A percentile compares a stretch with the other conserved stretches of the same genome.
Conservation (phyloP, 805 yeast species). For the Pichia sporocuriosa region DNA sequence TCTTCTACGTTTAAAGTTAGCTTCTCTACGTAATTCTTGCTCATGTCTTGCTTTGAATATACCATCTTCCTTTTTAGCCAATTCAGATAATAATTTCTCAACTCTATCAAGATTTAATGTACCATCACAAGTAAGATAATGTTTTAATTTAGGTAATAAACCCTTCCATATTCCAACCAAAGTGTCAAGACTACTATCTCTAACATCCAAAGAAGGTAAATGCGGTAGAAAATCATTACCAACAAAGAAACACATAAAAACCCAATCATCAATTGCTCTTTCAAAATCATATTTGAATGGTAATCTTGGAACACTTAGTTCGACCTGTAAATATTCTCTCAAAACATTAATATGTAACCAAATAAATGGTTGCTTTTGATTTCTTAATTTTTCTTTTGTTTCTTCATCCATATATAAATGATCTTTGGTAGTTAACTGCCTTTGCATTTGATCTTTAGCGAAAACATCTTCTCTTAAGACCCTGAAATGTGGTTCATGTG, state of each 20-base stretch:
- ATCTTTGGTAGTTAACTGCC: constrained; percentile 39
- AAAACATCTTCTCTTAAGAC: constrained; percentile 95
- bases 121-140: constrained; percentile 89
- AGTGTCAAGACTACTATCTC: constrained; percentile 87
- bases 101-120: constrained; percentile 67
- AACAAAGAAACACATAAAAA: constrained; percentile 95
- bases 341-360: constrained; percentile 89
- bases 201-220: constrained; percentile 86
- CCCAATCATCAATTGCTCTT: constrained; percentile 98
- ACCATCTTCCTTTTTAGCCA: constrained; percentile 69
- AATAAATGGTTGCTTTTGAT: constrained; percentile 72
- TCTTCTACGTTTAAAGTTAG: constrained; percentile 54
- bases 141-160: constrained; percentile 55
- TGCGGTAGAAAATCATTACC: constrained; percentile 99
- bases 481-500: constrained; percentile 95
- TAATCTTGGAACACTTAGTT: constrained; percentile 61
- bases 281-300: constrained; percentile 81
- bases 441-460: constrained; percentile 54
- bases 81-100: constrained; percentile 55
- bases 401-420: constrained; percentile 56
- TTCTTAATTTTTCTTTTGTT: constrained; percentile 38
- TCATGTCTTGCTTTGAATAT: constrained; percentile 68
- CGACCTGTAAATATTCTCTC: constrained; percentile 82
- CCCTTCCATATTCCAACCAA: constrained; percentile 80
- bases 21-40: constrained; percentile 62